Conservation (phyloP, 2,329 filamentous ascomycete species). For the Pseudocercospora fuligena region DNA sequence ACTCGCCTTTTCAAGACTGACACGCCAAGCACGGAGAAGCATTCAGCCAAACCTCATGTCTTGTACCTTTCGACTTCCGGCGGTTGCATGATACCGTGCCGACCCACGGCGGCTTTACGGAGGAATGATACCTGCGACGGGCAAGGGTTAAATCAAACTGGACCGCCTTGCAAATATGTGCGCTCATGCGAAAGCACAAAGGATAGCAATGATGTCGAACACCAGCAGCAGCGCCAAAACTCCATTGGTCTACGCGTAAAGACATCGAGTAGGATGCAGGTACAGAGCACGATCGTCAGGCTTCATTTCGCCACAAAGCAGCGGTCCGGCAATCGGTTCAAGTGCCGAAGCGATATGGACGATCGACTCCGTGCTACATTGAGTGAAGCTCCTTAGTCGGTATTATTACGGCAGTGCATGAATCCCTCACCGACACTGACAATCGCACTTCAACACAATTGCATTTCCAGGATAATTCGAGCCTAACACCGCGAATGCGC, state of each 20-base stretch:
- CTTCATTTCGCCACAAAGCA: not conserved
- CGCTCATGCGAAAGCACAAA: not conserved
- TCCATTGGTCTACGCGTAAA: not conserved
- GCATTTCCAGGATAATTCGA: not conserved
- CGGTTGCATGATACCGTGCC: not conserved
- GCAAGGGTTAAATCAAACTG: not conserved
- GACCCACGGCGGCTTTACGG: not conserved
- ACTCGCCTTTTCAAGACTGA: not conserved
- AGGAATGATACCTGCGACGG: not conserved
- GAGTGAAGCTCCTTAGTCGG: not conserved
- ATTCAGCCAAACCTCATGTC: not conserved
- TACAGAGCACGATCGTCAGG: slow-evolving; percentile 4
- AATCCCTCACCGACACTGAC: not conserved
- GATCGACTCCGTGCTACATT: not conserved
- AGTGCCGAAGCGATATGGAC: slow-evolving; percentile 5
- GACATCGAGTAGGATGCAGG: not conserved
- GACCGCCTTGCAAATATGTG: not conserved
- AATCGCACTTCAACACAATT: not conserved
- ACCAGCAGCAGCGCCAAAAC: not conserved
- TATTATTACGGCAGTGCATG: not conserved
- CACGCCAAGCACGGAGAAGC: not conserved
- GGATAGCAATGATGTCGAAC: not conserved
- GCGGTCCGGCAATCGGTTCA: slow-evolving; percentile 6
- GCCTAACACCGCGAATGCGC: not conserved
- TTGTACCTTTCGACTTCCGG: not conserved